Evolutionary conservation across 352 stramenopile species (phyloP).

Genomic region (Aphanomyces euteiches): DNA sequence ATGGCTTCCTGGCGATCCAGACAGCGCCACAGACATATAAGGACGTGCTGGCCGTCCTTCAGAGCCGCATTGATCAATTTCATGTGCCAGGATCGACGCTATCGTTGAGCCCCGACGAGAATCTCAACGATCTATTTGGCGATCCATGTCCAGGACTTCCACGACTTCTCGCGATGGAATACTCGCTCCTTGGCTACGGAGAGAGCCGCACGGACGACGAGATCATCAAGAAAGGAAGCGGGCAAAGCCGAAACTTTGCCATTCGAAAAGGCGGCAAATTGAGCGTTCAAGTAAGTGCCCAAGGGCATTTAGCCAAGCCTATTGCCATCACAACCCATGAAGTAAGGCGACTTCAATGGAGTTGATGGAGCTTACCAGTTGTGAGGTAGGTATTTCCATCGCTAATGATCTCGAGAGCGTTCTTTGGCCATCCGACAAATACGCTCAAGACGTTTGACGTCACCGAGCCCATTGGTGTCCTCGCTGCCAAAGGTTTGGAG

Average conservation of each 20-base stretch:
- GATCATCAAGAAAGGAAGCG: constrained; percentile 22
- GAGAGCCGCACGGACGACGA: constrained; percentile 21
- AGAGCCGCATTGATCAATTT: constrained; percentile 1
- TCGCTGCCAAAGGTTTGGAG: constrained; percentile 23
- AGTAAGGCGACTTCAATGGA: background rate
- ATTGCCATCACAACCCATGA: constrained; percentile 2
- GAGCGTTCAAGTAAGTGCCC: background rate
- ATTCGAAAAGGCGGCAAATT: constrained; percentile 16
- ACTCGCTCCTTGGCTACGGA: constrained; percentile 18
- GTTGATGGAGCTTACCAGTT: background rate
- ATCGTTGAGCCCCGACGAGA: background rate
- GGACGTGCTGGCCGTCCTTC: background rate
- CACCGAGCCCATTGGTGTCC: constrained; percentile 8
- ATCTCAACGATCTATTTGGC: constrained; percentile 21
- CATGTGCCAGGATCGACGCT: constrained; percentile 3
- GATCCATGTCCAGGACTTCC: constrained; percentile 22
- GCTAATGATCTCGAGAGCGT: constrained; percentile 13
- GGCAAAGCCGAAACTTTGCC: constrained; percentile 19
- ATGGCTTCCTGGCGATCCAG: background rate
- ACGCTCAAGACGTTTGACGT: constrained; percentile 27
- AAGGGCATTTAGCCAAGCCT: constrained; percentile 18
- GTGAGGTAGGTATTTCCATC: constrained; percentile 22
- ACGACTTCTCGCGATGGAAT: constrained; percentile 18
- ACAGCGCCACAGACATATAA: background rate
- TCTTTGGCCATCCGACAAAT: constrained; percentile 30